Percentiles rank a stretch among this genome's conserved stretches.
These are phyloP conservation scores for Psidium friedrichsthalianum DNA, from an alignment of 345 rosid genomes.

Conservation along the genomic window DNA sequence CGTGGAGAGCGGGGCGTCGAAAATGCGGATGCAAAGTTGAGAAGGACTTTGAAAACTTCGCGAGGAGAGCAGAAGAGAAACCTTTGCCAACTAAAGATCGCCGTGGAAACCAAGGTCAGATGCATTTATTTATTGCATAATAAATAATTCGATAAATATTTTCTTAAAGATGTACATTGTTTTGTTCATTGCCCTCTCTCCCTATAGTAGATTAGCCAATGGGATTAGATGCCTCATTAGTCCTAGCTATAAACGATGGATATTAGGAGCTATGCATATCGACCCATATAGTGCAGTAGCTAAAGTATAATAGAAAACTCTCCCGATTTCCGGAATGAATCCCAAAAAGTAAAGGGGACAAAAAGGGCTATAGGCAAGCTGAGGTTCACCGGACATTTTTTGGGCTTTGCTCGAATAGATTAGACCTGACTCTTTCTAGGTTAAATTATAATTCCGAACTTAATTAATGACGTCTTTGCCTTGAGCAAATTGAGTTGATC, in stretches of 20 bases:
- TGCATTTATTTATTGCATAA: too few species aligned
- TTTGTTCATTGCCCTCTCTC: too few species aligned
- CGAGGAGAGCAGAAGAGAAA: too few species aligned
- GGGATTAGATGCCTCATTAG: not conserved
- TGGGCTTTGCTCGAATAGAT: not conserved
- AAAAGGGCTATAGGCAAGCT: not conserved
- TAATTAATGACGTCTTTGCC: not conserved
- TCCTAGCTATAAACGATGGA: not conserved
- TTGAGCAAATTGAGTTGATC: not conserved
- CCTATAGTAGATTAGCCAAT: not conserved
- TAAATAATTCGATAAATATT: too few species aligned
- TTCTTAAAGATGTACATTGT: too few species aligned
- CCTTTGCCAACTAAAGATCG: too few species aligned
- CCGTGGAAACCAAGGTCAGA: too few species aligned
- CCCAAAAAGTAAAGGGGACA: not conserved
- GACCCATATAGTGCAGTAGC: not conserved
- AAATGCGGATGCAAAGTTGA: too few species aligned
- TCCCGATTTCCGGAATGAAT: too few species aligned
- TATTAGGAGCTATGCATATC: not conserved
- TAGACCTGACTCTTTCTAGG: not conserved
- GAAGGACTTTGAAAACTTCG: too few species aligned
- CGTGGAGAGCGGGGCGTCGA: too few species aligned
- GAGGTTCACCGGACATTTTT: not conserved
- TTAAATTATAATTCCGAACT: not conserved
- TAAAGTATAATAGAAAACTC: too few species aligned